Evolutionary conservation across 768 basidiomycete species (phyloP), one percentile per base, ranked within the genome.

Genomic region (Sporobolomyces roseus): DNA sequence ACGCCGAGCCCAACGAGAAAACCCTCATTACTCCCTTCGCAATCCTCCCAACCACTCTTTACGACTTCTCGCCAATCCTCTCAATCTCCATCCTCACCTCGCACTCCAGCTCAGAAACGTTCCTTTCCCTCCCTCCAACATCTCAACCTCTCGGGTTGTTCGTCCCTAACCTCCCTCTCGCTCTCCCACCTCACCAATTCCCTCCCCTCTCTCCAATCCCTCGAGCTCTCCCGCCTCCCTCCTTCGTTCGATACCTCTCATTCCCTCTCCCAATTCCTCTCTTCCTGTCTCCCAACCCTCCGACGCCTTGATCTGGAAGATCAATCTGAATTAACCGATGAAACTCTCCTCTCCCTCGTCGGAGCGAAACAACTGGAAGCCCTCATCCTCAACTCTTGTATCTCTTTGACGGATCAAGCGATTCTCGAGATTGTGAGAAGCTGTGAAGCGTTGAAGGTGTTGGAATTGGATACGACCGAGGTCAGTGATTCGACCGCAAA

Each of bases 281-380:
- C 79, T 51, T 87, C 87, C 87, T 86, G 3, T 88, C 88, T 1
- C 77, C 82, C 68, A 2, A 78, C 82, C 66, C 85, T 96, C 53
- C 83, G 86, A 62, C 85, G 84, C 51, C 79, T 94, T 46, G 93
- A 96, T 77, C 80, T 96, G n/a, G 93, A 94, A 76, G 89, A 91
- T 71, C 90, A 90, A 9, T 78, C 79, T 17, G 83, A 86, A 23
- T 84, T 93, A 61, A 87, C 85, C 1, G 91, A 94, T 77, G 79
- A 81, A 3, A 83, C 92, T n/a, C 77, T 94, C 30, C 80, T 81
- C 25, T 80, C 81, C 0, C 80, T 96, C 38, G 89, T 88, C 1
- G 88, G 86, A 0, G 38, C 52, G 52, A 56, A 21, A 27, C 27
- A 46, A 1, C 78, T 94, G 63, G 87, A 91, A 72, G 85, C 88